Evolutionary conservation across 2,329 filamentous ascomycete genomes (phyloP).

Genomic region (Penicillium nordicum): DNA sequence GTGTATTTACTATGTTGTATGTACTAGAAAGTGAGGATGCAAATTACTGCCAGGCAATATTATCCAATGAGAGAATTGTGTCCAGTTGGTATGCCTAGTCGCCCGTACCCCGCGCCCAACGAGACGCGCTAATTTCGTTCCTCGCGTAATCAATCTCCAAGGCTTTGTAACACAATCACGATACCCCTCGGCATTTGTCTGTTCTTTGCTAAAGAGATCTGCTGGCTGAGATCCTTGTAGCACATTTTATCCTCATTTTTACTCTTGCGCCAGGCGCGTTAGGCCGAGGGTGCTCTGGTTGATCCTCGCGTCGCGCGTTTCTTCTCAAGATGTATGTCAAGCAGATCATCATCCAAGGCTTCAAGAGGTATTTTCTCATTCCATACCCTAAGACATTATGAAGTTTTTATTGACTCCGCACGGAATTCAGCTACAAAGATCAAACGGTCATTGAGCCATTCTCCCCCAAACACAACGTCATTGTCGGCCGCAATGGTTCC

Average conservation of each 20-base stretch:
- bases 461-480: constrained; percentile 95
- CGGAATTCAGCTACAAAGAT: constrained; percentile 80
- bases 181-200: constrained; percentile 1
- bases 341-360: constrained; percentile 99
- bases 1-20: no score
- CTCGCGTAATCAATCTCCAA: constrained; percentile 14
- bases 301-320: constrained; percentile 30
- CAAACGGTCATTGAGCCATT: constrained; percentile 98
- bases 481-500: constrained; percentile 97
- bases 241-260: not conserved
- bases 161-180: constrained; percentile 13
- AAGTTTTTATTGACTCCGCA: not conserved
- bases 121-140: constrained; percentile 25
- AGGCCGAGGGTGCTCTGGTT: constrained; percentile 28
- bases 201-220: constrained; percentile 2
- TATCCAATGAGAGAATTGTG: no score
- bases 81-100: no score
- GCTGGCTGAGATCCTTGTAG: not conserved
- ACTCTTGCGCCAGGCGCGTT: constrained; percentile 22
- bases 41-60: no score
- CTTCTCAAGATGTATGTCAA: constrained; percentile 84
- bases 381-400: not conserved
- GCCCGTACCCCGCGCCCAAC: constrained; percentile 28
- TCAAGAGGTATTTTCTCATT: constrained; percentile 72
- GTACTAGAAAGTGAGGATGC: no score